Base-by-base conservation (phyloP, 2,329 filamentous ascomycete genomes). In the Magnaporthiopsis poae region DNA sequence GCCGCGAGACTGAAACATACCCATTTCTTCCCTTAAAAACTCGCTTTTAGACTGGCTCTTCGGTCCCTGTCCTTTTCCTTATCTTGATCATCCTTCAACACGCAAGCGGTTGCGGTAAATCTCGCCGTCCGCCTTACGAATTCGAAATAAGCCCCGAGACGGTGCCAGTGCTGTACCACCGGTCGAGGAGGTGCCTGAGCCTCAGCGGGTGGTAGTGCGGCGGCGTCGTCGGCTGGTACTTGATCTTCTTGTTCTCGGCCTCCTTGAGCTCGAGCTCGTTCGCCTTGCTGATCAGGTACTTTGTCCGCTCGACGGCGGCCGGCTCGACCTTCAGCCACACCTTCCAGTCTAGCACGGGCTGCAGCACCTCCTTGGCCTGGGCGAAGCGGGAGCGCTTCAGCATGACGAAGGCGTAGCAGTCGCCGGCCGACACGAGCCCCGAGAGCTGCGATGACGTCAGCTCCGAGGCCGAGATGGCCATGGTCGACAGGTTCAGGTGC, bases 111-210 rank as follows among this genome's bases (percentile, higher is more conserved):
- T 56, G 7, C 18, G 2, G 2, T n/a, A 56, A 18, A 21, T n/a
- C 1, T 12, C 35, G 35, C 5, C 31, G 31, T 3, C 31, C 25
- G 1, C 2, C n/a, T 61, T 25, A 65, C 9, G 65, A 60, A n/a
- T 36, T 35, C 21, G 65, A 63, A 33, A 66, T 66, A 21, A 56
- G 52, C 9, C 60, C 65, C 5, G 62, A 60, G 35, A 66, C 61
- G 31, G 56, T 36, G 35, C 60, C 33, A 1, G 65, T 33, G 25
- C 29, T 61, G 9, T 33, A 67, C 66, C 66, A 67, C 21, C 63
- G 66, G 36, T 67, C 66, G 13, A 67, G 60, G 18, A 67, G 21
- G 56, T 65, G 56, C 33, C 62, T 65, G 21, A 67, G 66, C 63
- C 60, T n/a, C 1, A 67, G 63, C 18, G 60, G 39, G 39, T 65